These are phyloP conservation scores for Pugionium cornutum DNA, from an alignment of 345 rosid species.

Conservation along the genomic window DNA sequence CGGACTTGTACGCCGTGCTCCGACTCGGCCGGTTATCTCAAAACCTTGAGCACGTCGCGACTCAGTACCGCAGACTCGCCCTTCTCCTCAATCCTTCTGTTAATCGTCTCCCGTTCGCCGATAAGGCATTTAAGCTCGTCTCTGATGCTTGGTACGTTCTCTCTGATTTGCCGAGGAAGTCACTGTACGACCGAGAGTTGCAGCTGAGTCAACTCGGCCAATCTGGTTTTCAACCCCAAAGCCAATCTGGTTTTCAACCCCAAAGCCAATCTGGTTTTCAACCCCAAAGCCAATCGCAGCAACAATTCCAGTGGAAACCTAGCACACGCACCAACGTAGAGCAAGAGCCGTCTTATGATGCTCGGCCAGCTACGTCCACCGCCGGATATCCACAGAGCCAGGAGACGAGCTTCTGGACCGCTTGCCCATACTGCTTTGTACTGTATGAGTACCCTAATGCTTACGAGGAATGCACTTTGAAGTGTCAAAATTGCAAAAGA, in stretches of 20 bases:
- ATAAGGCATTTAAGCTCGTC: slow-evolving; percentile 65
- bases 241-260: slow-evolving; percentile 40
- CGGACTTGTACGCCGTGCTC: slow-evolving; percentile 77
- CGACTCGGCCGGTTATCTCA: slow-evolving; percentile 68
- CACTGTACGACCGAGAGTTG: slow-evolving; percentile 68
- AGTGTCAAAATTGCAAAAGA: slow-evolving; percentile 76
- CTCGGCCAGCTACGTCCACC: slow-evolving; percentile 23
- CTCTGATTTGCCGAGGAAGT: slow-evolving; percentile 64
- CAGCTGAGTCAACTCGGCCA: slow-evolving; percentile 58
- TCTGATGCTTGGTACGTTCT: slow-evolving; percentile 83
- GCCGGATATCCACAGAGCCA: not conserved
- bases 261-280: slow-evolving; percentile 36
- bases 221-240: slow-evolving; percentile 37
- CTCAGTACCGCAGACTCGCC: slow-evolving; percentile 78
- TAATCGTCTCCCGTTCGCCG: slow-evolving; percentile 65
- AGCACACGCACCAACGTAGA: too few species aligned
- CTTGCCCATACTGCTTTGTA: slow-evolving; percentile 81
- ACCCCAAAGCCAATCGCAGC: slow-evolving; percentile 30
- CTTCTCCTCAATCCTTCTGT: slow-evolving; percentile 59
- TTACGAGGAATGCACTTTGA: slow-evolving; percentile 73
- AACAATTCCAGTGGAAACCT: not conserved
- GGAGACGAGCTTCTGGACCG: slow-evolving; percentile 74
- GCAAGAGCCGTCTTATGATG: not conserved
- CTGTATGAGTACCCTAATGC: slow-evolving; percentile 70
- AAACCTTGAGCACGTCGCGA: slow-evolving; percentile 62